Base-by-base conservation (phyloP, 495 filamentous ascomycete genomes). In the Talaromyces thailandensis region DNA sequence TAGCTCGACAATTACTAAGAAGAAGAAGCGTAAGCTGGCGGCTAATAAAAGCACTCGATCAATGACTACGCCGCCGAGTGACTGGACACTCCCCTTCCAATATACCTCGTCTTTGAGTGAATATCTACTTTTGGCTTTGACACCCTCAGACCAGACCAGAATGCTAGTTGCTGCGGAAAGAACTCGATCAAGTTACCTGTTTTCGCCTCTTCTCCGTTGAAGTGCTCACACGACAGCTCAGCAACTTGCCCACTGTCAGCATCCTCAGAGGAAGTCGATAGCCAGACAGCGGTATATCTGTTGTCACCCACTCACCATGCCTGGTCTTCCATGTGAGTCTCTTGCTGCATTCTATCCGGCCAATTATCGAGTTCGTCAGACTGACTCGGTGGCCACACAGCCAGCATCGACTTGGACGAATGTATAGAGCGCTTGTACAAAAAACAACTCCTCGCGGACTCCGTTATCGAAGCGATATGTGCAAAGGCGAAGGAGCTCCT, bases 381-480 rank as follows among this genome's bases (percentile, higher is more conserved):
- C 56, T 25, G 28, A 64, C 63, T 18, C 64, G 56, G 66, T 61
- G 16, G 35, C 51, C 51, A 23, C 50, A 52, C 66, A 98, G 94
- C 90, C 65, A 96, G 89, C 75, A 92, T 98, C 71, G 94, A 98
- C 75, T 86, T 98, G 67, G 94, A 98, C 78, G 91, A 97, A 81
- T 98, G 94, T 76, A 97, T 98, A 76, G 84, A 88, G 68, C 86
- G 94, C 62, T 85, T 98, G 26, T 96, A 98, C 75, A 90, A 91
- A 64, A 98, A 97, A 74, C 93, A 98, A 71, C 82, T 98, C 58
- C 81, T 98, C 25, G 94, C 95, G 53, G 94, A 98, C 76, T 96
- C 93, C 7, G 95, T 98, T 50, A 93, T 98, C 72, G 94, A 98
- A 77, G 94, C 95, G 68, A 95, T 98, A 85, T 98, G 94, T 73